Base-by-base conservation (phyloP, 257 asterid species). In the Schizonepeta tenuifolia region DNA sequence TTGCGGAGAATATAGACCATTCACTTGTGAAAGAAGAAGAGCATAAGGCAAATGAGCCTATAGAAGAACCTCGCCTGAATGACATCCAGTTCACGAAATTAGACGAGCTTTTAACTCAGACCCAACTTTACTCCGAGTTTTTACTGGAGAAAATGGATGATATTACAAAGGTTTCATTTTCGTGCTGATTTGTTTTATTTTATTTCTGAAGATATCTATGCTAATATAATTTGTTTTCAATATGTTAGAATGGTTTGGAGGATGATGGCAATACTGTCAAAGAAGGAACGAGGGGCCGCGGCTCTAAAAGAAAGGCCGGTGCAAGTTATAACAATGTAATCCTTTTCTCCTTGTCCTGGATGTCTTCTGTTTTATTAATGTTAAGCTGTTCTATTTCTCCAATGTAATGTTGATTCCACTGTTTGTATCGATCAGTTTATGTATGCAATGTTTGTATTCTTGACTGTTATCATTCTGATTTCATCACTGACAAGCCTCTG, bases 91-190 rank as follows among this genome's bases (percentile, higher is more conserved):
- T 87, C 75, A 78, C 77, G 62, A 95, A 90, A 71, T 82, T 92
- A 67, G 98, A 95, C n/a, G 98, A 95, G 87, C 98, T 95, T 69
- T 86, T 95, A 75, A 86, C 94, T 13, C 99, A 92, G 84, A 87
- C 98, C 36, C 92, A 92, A 46, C 95, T 95, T 71, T 95, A 84
- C 82, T 85, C 98, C 2, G 96, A 92, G 86, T 95, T 95, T 81
- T 80, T 95, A 72, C 88, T 92, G 76, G 99, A 95, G 76, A 92
- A 95, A 82, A 95, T 95, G 97, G 97, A 95, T 62, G 90, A 90
- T 66, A 95, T 95, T 31, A 81, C 95, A 24, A 85, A 77, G 93
- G 97, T 87, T 77, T 72, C 12, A 61, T 77, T 67, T 63, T 49
- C 31, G 1, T 38, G 51, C 57, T 70, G n/a, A n/a, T n/a, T n/a